Evolutionary conservation across 2,329 filamentous ascomycete genomes (phyloP), one percentile per base, ranked within the genome.

Genomic region (Fusarium scirpi): DNA sequence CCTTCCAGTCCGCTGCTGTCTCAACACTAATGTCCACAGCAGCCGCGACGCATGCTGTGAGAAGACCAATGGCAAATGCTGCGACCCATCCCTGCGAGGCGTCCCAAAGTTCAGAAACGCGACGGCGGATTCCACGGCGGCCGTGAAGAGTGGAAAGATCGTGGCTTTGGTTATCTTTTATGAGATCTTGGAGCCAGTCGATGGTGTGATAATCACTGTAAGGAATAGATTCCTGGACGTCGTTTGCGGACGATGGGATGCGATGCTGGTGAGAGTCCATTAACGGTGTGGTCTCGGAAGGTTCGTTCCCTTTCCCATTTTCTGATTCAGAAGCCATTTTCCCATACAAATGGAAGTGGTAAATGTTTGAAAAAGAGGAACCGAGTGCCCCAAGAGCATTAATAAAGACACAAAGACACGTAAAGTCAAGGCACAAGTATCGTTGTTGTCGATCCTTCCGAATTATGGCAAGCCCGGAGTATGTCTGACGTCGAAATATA

Each of bases 121-220:
- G 53, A 11, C 25, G 51, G 5, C 62, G 62, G 15, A 67, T 59
- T 0, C 62, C 30, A 3, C 25, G 49, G 6, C 48, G 66, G 0
- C 29, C 4, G 12, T 30, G 13, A 6, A 32, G 12, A 8, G 1
- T 18, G 5, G 25, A 41, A 9, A 7, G 24, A 1, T 51, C 25
- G 6, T n/a, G 20, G 3, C 18, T 41, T 9, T 44, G 30, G 15
- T 40, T 41, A 18, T 65, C 52, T 11, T 64, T 53, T 3, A 88
- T 85, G 59, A 90, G 76, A 70, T 88, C 86, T 75, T 88, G 87
- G 12, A 90, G 80, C 87, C 87, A 90, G 76, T 90, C 87, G 61
- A 89, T 89, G 2, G 87, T 88, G 10, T 85, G 86, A 69, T 90
- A 90, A 67, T 89, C 85, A 72, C 88, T 89, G 73, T 90, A 90